Evolutionary conservation across 2,329 filamentous ascomycete species (phyloP).

Genomic region (Podosphaera fusca): DNA sequence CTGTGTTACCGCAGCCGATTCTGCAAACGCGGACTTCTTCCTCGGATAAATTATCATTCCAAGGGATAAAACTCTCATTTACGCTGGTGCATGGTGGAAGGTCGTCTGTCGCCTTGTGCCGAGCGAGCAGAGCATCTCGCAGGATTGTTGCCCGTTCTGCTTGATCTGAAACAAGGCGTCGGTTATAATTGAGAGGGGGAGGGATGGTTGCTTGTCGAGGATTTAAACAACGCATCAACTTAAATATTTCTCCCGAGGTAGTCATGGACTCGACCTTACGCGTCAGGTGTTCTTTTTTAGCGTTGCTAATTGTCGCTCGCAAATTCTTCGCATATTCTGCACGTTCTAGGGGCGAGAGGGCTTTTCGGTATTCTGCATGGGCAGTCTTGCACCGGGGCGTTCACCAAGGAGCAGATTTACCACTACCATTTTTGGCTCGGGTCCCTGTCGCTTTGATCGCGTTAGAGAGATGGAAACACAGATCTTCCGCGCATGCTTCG

Average conservation of each 20-base stretch:
- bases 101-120: not conserved
- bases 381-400: not conserved
- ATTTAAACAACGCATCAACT: not conserved
- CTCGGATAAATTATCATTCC: not conserved
- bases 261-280: not conserved
- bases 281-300: not conserved
- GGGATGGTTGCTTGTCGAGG: not conserved
- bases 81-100: not conserved
- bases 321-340: not conserved
- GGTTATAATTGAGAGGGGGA: not conserved
- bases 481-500: not conserved
- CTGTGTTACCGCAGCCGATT: not conserved
- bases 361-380: not conserved
- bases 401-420: not conserved
- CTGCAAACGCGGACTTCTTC: not conserved
- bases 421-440: not conserved
- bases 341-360: not conserved
- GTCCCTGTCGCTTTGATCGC: not conserved
- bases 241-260: not conserved
- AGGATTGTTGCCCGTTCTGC: not conserved
- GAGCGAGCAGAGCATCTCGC: not conserved
- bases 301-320: not conserved
- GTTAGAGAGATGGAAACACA: not conserved
- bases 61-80: not conserved
- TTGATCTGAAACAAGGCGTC: not conserved